Conservation (phyloP, 352 stramenopile genomes). For the Globisporangium solare region DNA sequence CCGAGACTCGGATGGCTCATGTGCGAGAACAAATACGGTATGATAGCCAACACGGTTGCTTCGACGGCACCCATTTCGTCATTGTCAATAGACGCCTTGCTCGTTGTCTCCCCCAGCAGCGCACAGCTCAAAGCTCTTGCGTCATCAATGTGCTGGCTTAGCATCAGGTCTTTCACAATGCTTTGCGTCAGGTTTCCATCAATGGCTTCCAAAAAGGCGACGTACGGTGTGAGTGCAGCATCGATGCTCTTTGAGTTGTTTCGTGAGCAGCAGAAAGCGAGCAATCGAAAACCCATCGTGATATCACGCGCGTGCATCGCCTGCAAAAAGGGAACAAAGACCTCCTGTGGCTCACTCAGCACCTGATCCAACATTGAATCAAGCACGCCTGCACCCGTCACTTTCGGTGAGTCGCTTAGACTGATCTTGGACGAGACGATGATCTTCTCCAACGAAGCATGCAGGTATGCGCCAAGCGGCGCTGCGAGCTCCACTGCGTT, state of each 20-base stretch:
- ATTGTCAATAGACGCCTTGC: conserved; percentile 16
- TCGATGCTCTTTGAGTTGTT: conserved; percentile 48
- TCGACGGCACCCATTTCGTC: conserved; percentile 69
- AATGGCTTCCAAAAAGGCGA: conserved; percentile 54
- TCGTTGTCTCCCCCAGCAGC: conserved; percentile 33
- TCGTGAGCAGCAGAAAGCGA: conserved; percentile 73
- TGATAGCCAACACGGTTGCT: conserved; percentile 45
- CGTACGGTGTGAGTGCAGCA: conserved; percentile 51
- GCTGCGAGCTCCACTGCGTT: conserved; percentile 65
- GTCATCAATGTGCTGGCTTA: conserved; percentile 80
- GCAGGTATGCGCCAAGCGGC: conserved; percentile 54
- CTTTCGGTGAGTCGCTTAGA: conserved; percentile 52
- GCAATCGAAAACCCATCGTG: conserved; percentile 66
- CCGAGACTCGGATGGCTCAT: conserved; percentile 55
- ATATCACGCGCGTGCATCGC: conserved; percentile 73
- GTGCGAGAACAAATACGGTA: conserved; percentile 67
- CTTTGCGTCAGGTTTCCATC: conserved; percentile 40
- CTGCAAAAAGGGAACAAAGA: conserved; percentile 78
- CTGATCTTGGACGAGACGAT: conserved; percentile 75
- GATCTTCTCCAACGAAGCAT: conserved; percentile 63
- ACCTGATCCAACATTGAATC: conserved; percentile 82
- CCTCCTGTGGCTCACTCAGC: conserved; percentile 54
- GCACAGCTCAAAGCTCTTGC: conserved; percentile 57
- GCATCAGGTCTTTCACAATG: conserved; percentile 62
- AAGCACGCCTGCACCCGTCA: conserved; percentile 57